phyloP scores from a whole-genome alignment of 1,284 basidiomycete species.

The Pisolithus thermaeus region DNA sequence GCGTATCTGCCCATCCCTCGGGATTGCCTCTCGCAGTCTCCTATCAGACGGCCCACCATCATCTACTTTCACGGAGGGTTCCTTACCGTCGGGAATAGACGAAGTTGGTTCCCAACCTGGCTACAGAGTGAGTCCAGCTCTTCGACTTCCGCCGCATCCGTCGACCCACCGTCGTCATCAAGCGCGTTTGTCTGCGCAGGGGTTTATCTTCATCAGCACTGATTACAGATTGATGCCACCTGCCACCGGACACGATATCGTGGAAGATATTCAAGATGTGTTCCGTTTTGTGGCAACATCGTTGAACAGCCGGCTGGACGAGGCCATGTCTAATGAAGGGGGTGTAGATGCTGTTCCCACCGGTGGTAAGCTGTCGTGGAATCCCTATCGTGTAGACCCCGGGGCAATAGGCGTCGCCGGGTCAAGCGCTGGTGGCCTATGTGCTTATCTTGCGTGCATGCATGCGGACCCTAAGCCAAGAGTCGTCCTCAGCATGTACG shows the following conservation, averaged over 20 bases:
- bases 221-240: slow-evolving; percentile 60
- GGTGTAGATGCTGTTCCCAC: neutral
- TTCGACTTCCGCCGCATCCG: neutral
- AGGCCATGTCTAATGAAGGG: neutral
- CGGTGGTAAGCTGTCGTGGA: neutral
- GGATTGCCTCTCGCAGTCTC: neutral
- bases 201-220: slow-evolving; percentile 52
- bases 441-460: slow-evolving; percentile 54
- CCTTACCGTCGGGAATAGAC: slow-evolving; percentile 49
- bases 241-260: slow-evolving; percentile 49
- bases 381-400: slow-evolving; percentile 35
- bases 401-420: slow-evolving; percentile 49
- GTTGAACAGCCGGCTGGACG: slow-evolving; percentile 19
- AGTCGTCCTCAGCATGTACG: slow-evolving; percentile 53
- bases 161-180: neutral
- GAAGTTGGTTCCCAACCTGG: slow-evolving; percentile 60
- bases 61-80: slow-evolving; percentile 65
- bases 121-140: slow-evolving; percentile 41
- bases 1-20: slow-evolving; percentile 27
- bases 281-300: slow-evolving; percentile 41
- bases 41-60: slow-evolving; percentile 25
- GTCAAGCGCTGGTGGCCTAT: slow-evolving; percentile 57
- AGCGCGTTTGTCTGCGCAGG: slow-evolving; percentile 41
- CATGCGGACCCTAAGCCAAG: slow-evolving; percentile 47
- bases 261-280: slow-evolving; percentile 50